phyloP scores from a whole-genome alignment of 2,329 filamentous ascomycete genomes.

The Apiospora kogelbergensis region DNA sequence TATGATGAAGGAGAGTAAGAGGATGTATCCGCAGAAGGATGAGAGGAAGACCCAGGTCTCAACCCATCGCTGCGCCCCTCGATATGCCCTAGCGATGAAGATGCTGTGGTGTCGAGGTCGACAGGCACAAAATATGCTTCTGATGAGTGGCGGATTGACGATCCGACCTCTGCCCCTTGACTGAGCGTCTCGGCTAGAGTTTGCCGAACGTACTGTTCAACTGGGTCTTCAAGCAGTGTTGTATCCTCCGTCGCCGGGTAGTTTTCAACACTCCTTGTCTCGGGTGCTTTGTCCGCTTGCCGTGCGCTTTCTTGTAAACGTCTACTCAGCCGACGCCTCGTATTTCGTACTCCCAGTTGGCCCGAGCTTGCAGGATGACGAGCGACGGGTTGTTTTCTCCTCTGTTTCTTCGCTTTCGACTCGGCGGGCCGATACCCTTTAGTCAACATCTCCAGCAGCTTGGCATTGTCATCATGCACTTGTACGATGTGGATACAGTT shows the following conservation, averaged over 20 bases:
- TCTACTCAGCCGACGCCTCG: background rate
- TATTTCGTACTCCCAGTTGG: background rate
- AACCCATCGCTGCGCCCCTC: too few species aligned
- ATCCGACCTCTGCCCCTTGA: background rate
- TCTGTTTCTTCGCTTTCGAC: background rate
- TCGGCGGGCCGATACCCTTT: background rate
- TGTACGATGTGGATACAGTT: slow-evolving; percentile 15
- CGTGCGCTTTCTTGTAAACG: too few species aligned
- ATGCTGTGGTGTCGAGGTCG: background rate
- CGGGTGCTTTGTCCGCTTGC: too few species aligned
- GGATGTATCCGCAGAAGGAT: too few species aligned
- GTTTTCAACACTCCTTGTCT: background rate
- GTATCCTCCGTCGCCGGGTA: too few species aligned
- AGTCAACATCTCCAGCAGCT: background rate
- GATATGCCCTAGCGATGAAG: background rate
- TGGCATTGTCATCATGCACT: background rate
- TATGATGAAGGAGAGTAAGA: too few species aligned
- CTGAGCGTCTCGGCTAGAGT: background rate
- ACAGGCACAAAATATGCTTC: too few species aligned
- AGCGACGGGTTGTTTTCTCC: background rate
- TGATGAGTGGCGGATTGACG: too few species aligned
- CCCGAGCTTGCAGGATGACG: too few species aligned
- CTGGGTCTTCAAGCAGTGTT: background rate
- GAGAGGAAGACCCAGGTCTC: too few species aligned
- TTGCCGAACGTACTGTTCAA: background rate